Base-by-base conservation (phyloP, 306 rosid species). In the Castanopsis chinensis region DNA sequence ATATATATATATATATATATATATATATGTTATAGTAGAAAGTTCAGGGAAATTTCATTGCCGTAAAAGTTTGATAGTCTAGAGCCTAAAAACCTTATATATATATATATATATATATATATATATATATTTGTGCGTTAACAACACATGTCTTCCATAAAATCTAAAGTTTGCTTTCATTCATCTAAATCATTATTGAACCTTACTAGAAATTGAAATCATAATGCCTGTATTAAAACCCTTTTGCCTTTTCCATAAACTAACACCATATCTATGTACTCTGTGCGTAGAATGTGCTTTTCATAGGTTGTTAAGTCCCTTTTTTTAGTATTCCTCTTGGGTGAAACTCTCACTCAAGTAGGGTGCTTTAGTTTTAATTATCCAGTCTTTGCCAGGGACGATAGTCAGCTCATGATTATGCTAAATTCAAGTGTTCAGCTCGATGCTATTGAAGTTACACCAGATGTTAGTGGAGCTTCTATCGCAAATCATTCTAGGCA, bases 381-480 rank as follows among this genome's bases (percentile, higher is more conserved):
- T 25, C 27, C 27, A 25, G 27, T 25, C 27, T 25, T 25, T 2
- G 27, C 27, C 1, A 25, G 27, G 27, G 27, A 1, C 27, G 27
- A 25, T 25, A 25, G 27, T 25, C 27, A 25, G 1, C 27, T 25
- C 27, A 25, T 25, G 27, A 25, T 25, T 25, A 25, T 25, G 27
- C 27, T 25, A 25, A 25, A 25, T 59, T 81, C 89, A 67, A 17
- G 59, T 33, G 57, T 86, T 57, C 71, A 71, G 56, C 8, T 54
- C 2, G 20, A 43, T 20, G 84, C 88, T 5, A 87, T 87, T 71
- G 88, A 87, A 84, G 67, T 87, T 15, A 84, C 90, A 54, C 90
- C 79, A 1, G 90, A 87, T 79, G 73, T 65, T 13, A 58, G 76
- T 3, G 72, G 77, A 0, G 1, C 0, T 1, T 0, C 2, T 0